Percentiles rank a stretch among this genome's conserved stretches.
phyloP scores from a whole-genome alignment of 495 filamentous ascomycete species.

The Aspergillus leporis region DNA sequence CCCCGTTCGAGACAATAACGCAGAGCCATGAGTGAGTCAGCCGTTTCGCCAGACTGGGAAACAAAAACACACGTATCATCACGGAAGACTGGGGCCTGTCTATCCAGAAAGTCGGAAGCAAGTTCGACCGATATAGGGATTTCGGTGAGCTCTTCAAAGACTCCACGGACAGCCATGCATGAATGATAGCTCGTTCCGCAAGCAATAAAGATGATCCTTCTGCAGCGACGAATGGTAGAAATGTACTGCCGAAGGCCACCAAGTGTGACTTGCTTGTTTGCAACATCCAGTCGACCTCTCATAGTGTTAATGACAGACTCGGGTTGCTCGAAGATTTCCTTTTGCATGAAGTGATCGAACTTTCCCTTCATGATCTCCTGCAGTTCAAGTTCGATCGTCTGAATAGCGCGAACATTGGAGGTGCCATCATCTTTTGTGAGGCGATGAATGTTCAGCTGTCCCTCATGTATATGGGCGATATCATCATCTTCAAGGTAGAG shows the following conservation, averaged over 20 bases:
- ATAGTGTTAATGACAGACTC: slow-evolving; percentile 99
- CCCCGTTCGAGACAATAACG: slow-evolving; percentile 97
- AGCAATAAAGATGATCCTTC: slow-evolving; percentile 96
- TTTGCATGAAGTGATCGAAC: slow-evolving; percentile 99
- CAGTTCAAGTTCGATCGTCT: slow-evolving; percentile 96
- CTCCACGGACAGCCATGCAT: slow-evolving; percentile 97
- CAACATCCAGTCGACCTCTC: slow-evolving; percentile 93
- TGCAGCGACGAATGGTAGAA: slow-evolving; percentile 90
- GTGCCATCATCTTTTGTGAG: slow-evolving; percentile 94
- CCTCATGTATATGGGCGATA: slow-evolving; percentile 98
- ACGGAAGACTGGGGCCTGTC: slow-evolving; percentile 97
- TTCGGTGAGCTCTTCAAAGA: slow-evolving; percentile 96
- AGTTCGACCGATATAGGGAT: slow-evolving; percentile 97
- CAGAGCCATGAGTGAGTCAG: slow-evolving; percentile 96
- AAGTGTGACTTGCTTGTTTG: slow-evolving; percentile 90
- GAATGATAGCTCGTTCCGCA: slow-evolving; percentile 98
- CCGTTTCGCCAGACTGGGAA: slow-evolving; percentile 97
- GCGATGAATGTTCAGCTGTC: slow-evolving; percentile 97
- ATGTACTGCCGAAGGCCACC: slow-evolving; percentile 96
- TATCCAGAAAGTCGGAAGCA: slow-evolving; percentile 96
- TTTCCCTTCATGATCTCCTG: slow-evolving; percentile 99
- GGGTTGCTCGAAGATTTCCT: slow-evolving; percentile 99
- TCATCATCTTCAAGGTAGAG: slow-evolving; percentile 99
- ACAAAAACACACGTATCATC: slow-evolving; percentile 99
- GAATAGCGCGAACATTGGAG: slow-evolving; percentile 94